phyloP scores from a whole-genome alignment of 1,139 yeast genomes.

The Spencermartinsiella ligniputridi region DNA sequence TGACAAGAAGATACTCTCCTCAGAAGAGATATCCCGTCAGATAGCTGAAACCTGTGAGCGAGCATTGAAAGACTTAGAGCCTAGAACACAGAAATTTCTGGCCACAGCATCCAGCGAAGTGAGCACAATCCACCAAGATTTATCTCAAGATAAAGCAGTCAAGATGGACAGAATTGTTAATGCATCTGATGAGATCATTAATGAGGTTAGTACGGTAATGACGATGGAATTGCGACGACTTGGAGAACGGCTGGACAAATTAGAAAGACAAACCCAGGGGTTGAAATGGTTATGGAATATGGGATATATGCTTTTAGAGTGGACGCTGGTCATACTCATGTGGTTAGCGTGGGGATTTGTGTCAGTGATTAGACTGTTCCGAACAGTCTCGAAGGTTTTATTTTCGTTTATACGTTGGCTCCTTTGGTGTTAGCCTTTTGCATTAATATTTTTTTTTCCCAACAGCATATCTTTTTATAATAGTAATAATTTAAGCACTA shows the following conservation, averaged over 20 bases:
- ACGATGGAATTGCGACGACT: constrained; percentile 66
- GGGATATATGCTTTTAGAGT: constrained; percentile 41
- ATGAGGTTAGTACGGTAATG: constrained; percentile 79
- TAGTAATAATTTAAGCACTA: too few relatives aligned
- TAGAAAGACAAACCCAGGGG: constrained; percentile 30
- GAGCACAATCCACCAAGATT: constrained; percentile 28
- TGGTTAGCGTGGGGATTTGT: constrained; percentile 72
- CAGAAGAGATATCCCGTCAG: constrained; percentile 19
- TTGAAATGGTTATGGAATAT: constrained; percentile 22
- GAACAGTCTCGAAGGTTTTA: constrained; percentile 34
- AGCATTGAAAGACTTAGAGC: constrained; percentile 14
- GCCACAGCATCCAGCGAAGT: constrained; percentile 25
- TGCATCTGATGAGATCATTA: constrained; percentile 68
- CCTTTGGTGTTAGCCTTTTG: constrained; percentile 30
- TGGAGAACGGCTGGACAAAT: constrained; percentile 62
- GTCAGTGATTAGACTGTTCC: constrained; percentile 46
- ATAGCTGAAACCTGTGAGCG: constrained; percentile 20
- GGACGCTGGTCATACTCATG: constrained; percentile 54
- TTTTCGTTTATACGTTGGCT: constrained; percentile 44
- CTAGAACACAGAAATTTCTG: constrained; percentile 19
- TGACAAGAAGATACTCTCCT: neutral
- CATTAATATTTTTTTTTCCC: neutral
- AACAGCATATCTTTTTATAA: too few relatives aligned
- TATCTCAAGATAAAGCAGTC: constrained; percentile 39
- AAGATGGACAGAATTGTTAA: constrained; percentile 62